These are phyloP conservation scores for Carex parvula DNA, from an alignment of 176 grass and related monocot species.

Conservation along the genomic window DNA sequence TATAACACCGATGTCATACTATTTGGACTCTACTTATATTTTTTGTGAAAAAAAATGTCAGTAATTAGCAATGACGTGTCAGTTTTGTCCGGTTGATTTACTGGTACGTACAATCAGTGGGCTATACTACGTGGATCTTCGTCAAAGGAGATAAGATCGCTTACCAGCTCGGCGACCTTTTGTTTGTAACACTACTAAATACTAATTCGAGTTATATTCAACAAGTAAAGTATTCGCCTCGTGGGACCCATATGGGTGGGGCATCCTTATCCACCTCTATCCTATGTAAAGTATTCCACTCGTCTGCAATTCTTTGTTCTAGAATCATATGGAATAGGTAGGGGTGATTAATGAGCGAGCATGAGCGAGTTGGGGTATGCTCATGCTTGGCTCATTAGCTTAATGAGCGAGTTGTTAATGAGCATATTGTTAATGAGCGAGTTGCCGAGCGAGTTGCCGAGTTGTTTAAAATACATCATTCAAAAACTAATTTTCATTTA, in stretches of 20 bases:
- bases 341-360: too few species aligned
- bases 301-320: background rate
- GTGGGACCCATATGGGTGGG: background rate
- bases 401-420: too few species aligned
- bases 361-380: too few species aligned
- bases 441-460: too few species aligned
- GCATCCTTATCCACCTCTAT: slow-evolving; percentile 12
- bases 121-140: slow-evolving; percentile 9
- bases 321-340: background rate
- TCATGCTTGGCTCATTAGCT: too few species aligned
- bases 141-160: slow-evolving; percentile 10
- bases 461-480: too few species aligned
- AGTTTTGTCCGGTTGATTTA: background rate
- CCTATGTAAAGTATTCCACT: background rate
- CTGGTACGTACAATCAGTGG: background rate
- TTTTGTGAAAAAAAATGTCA: background rate
- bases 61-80: background rate
- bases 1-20: too few species aligned
- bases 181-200: background rate
- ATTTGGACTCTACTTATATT: too few species aligned
- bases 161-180: background rate
- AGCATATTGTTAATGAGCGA: too few species aligned
- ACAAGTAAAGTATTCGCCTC: too few species aligned
- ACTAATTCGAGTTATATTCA: too few species aligned
- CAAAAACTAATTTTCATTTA: too few species aligned